Conservation (phyloP, 306 rosid species). For the Canavalia gladiata region DNA sequence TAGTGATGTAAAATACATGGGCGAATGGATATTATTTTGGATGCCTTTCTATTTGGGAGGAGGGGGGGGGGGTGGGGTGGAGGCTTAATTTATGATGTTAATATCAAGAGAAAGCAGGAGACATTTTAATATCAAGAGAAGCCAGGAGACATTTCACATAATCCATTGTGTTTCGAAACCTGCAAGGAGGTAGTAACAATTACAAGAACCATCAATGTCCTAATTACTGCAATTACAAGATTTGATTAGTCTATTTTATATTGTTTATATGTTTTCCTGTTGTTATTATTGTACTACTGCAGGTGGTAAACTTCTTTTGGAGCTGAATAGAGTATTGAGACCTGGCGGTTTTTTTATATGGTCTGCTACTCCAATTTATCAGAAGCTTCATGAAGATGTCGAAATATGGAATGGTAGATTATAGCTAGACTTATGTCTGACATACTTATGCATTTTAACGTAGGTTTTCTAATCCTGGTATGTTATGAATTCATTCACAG, state of each 20-base stretch:
- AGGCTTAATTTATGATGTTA: slow-evolving; percentile 28
- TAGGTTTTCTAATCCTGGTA: slow-evolving; percentile 45
- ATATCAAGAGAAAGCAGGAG: not conserved
- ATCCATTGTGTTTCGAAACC: slow-evolving; percentile 5
- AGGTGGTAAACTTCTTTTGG: slow-evolving; percentile 99
- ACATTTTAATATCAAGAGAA: slow-evolving; percentile 5
- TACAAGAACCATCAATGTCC: slow-evolving; percentile 24
- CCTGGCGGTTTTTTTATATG: slow-evolving; percentile 98
- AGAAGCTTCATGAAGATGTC: slow-evolving; percentile 84
- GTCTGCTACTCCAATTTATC: slow-evolving; percentile 99
- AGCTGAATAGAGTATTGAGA: slow-evolving; percentile 92
- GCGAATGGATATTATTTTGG: slow-evolving; percentile 28
- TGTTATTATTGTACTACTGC: slow-evolving; percentile 46
- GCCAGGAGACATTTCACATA: not conserved
- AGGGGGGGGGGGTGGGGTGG: not conserved
- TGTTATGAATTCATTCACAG: slow-evolving; percentile 61
- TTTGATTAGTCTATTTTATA: slow-evolving; percentile 29
- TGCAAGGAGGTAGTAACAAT: not conserved
- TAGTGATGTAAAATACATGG: not conserved
- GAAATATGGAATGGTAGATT: slow-evolving; percentile 86
- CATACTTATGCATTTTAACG: slow-evolving; percentile 32
- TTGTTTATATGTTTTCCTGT: not conserved
- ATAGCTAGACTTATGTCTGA: slow-evolving; percentile 33
- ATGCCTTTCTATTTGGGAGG: slow-evolving; percentile 20
- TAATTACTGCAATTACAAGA: slow-evolving; percentile 10